Percentiles rank a stretch among this genome's conserved stretches.
Conservation (phyloP, 2,329 filamentous ascomycete genomes). For the Clarireedia hainanense region DNA sequence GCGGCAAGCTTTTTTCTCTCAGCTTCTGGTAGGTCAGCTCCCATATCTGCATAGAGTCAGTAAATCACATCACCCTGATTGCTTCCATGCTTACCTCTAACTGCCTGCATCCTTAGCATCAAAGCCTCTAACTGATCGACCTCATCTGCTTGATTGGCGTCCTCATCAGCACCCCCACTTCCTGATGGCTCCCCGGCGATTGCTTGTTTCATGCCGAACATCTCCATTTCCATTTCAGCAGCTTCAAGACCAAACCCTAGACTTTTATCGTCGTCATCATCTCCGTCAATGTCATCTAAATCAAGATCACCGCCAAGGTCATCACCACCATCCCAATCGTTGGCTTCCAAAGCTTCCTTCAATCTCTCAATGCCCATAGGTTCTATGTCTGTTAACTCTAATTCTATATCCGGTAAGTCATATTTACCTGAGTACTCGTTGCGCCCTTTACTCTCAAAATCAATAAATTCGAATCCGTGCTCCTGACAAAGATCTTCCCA, state of each 20-base stretch:
- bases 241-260: conserved; percentile 26
- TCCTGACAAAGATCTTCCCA: conserved; percentile 55
- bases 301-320: conserved; percentile 31
- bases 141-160: conserved; percentile 30
- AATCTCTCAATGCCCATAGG: conserved; percentile 50
- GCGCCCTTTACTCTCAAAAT: conserved; percentile 37
- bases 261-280: conserved; percentile 21
- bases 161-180: conserved; percentile 24
- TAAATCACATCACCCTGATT: neutral
- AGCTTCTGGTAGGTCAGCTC: conserved; percentile 49
- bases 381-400: conserved; percentile 34
- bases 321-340: conserved; percentile 49
- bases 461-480: conserved; percentile 55
- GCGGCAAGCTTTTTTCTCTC: conserved; percentile 54
- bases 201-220: conserved; percentile 32
- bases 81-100: conserved; percentile 28
- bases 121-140: conserved; percentile 53
- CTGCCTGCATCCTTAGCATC: conserved; percentile 57
- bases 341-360: conserved; percentile 54
- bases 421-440: conserved; percentile 52
- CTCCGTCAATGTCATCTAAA: conserved; percentile 31
- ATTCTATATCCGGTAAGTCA: neutral
- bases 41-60: conserved; percentile 40
- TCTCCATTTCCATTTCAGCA: conserved; percentile 32
- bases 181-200: conserved; percentile 22